phyloP scores from a whole-genome alignment of 1,284 basidiomycete species.

The Paramarasmius palmivorus region DNA sequence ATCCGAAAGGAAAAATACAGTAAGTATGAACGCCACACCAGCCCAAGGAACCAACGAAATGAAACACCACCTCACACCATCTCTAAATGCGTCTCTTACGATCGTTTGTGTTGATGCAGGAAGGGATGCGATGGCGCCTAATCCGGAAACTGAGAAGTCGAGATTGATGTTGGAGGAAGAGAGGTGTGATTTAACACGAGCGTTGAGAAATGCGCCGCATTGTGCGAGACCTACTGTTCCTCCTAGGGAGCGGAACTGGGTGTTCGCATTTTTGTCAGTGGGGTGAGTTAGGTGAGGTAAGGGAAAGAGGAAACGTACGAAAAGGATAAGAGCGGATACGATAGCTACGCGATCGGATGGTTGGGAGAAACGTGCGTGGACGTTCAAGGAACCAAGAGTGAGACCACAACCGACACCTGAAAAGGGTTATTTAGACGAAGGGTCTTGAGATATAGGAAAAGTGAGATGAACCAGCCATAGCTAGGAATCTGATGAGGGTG shows the following conservation, averaged over 20 bases:
- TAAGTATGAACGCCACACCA: slow-evolving; percentile 32
- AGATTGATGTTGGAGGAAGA: too few species aligned
- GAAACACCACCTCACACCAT: slow-evolving; percentile 44
- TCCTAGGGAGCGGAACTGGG: too few species aligned
- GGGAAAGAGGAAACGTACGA: too few species aligned
- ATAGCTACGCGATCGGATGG: slow-evolving; percentile 36
- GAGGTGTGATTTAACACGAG: too few species aligned
- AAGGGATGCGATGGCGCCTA: slow-evolving; percentile 31
- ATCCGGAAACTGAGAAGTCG: background rate
- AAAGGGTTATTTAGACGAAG: background rate
- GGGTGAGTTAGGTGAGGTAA: too few species aligned
- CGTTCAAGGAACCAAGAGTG: slow-evolving; percentile 34
- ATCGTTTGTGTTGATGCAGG: slow-evolving; percentile 32
- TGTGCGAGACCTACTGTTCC: too few species aligned
- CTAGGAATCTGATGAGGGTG: slow-evolving; percentile 38
- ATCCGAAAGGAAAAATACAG: slow-evolving; percentile 36
- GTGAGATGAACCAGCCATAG: slow-evolving; percentile 24
- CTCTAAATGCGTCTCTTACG: slow-evolving; percentile 40
- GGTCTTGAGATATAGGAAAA: background rate
- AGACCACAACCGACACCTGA: slow-evolving; percentile 45
- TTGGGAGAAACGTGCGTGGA: slow-evolving; percentile 49
- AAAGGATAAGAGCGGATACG: slow-evolving; percentile 41
- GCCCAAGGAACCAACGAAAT: slow-evolving; percentile 49
- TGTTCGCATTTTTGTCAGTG: too few species aligned
- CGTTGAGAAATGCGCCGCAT: too few species aligned